Conservation (phyloP, 2,329 filamentous ascomycete species). For the Macrophomina pseudophaseolina region DNA sequence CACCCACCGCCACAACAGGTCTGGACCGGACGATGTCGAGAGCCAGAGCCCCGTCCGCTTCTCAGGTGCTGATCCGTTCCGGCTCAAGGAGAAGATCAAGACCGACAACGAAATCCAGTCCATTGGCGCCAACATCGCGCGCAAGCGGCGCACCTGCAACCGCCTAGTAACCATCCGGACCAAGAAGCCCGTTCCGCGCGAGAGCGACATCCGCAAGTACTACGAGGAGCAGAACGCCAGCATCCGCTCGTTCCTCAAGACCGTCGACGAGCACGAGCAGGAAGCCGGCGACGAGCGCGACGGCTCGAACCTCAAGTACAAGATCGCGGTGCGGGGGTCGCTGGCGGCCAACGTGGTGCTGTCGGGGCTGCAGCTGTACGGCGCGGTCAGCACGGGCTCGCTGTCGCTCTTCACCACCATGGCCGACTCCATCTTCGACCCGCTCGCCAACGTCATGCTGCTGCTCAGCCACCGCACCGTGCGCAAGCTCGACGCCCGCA, state of each 20-base stretch:
- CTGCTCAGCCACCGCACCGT: slow-evolving; percentile 88
- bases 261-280: slow-evolving; percentile 86
- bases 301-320: slow-evolving; percentile 78
- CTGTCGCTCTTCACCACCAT: slow-evolving; percentile 96
- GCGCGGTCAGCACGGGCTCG: slow-evolving; percentile 83
- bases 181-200: neutral
- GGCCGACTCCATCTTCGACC: slow-evolving; percentile 95
- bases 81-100: neutral
- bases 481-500: slow-evolving; percentile 79
- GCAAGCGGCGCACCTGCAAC: slow-evolving; percentile 3
- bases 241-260: slow-evolving; percentile 88
- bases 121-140: slow-evolving; percentile 1
- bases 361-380: slow-evolving; percentile 85
- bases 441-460: slow-evolving; percentile 83
- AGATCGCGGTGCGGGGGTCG: slow-evolving; percentile 69
- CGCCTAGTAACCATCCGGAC: neutral
- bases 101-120: neutral
- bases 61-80: neutral
- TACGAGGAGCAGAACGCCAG: slow-evolving; percentile 92
- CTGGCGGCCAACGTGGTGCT: slow-evolving; percentile 83
- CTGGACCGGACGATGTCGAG: neutral
- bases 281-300: slow-evolving; percentile 80
- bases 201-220: slow-evolving; percentile 54
- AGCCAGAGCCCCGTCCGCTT: neutral
- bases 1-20: neutral